Base-by-base conservation (phyloP, 176 grass and related monocot species). In the Aechmea fasciata region DNA sequence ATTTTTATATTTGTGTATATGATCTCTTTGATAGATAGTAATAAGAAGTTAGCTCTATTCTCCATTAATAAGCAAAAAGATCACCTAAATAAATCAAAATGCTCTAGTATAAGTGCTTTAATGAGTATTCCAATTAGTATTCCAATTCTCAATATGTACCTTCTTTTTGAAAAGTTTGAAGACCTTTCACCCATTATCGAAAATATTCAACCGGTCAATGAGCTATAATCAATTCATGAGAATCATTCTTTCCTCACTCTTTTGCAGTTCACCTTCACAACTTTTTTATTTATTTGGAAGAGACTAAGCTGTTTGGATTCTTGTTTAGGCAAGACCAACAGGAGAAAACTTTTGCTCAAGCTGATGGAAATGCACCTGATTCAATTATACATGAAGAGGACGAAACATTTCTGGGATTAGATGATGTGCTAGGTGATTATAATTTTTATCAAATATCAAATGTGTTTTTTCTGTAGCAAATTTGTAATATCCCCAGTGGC, bases 391-490 rank as follows among this genome's bases (percentile, higher is more conserved):
- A 77, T 52, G 82, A 87, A 81, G 87, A 87, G 57, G 77, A 92
- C 79, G 79, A 90, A 71, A 74, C 85, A 14, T 93, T 90, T 83
- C 20, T 80, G 66, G 94, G 84, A 50, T 82, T 99, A 88, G 87
- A 92, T 79, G 89, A 93, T 85, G 87, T 93, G 71, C 89, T 80
- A 78, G 89, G 94, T 99, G 48, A 59, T 62, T 12, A 49, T 18
- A 22, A 67, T 26, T 77, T 77, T 10, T 18, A 61, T 61, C 20
- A 8, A 9, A 19, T 18, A 61, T 61, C 20, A 8, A 9, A 19
- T 61, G 15, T 14, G 17, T 61, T 61, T 18, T 18, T 61, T 15
- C 9, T 61, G 55, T 17, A 61, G 55, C 55, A 61, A 61, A 10
- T 61, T 19, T 10, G 9, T 61, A 19, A 22, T 49, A 23, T 2